Evolutionary conservation across 176 grass and related monocot species (phyloP), one percentile per base, ranked within the genome.

Genomic region (Oryza meridionalis): DNA sequence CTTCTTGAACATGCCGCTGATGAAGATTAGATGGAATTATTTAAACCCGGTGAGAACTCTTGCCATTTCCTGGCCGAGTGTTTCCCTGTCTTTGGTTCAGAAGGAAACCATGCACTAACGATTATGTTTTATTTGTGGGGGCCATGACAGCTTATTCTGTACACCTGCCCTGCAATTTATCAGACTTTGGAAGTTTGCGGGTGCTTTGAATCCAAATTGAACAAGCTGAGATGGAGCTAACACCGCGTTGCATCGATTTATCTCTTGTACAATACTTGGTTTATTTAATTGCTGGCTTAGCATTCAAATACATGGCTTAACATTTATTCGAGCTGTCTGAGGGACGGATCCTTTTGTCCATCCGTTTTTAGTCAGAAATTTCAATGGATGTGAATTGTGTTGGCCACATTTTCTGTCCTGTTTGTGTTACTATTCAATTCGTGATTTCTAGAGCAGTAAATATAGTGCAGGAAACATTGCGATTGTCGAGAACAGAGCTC

Each of bases 1-100:
- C 90, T 98, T 82, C 88, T 98, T 63, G 96, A 98, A 72, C 91
- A 98, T 83, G 73, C 85, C 16, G 88, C 81, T 22, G 96, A 98
- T 3, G 96, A 98, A 65, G 91, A 98, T 86, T 98, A 88, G 73
- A 64, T 73, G 77, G 75, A 77, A 21, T 69, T 55, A 2, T 64
- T 87, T 63, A 4, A 44, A 67, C 66, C 50, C 0, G 55, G 77
- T 85, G 66, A 85, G 82, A 43, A 77, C 59, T 65, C 22, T 43
- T 43, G 9, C 17, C 64, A 29, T 70, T 5, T 24, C 59, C 21
- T 21, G 21, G 15, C 27, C 45, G 11, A 42, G 22, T 61, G 17
- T 76, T 3, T 10, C 21, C 27, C 2, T 46, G 35, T 61, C 7
- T 17, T 85, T 11, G n/a, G 47, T 14, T 70, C 21, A 81, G 32